Base-by-base conservation (phyloP, 352 stramenopile species). In the Globisporangium iwayamae region DNA sequence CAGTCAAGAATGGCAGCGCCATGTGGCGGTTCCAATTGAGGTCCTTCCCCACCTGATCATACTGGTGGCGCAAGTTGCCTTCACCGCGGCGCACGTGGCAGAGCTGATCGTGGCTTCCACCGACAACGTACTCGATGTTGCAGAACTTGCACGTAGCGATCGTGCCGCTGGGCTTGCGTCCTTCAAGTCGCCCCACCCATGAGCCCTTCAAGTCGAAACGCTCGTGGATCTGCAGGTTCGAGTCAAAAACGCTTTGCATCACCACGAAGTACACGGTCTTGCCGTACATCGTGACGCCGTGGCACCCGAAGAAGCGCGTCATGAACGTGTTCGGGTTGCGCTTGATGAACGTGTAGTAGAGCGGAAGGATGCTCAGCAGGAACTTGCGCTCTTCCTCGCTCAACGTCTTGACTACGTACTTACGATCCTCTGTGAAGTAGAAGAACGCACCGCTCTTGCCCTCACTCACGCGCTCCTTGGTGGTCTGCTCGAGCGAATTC, bases 1-100 rank as follows among this genome's bases (percentile, higher is more conserved):
- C 84, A 0, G 83, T 89, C 2, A 68, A 38, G 16, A 65, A 73
- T 4, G 82, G 82, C 28, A 93, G 57, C 4, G 83, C 81, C 81
- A 93, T 89, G 72, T 91, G 79, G 2, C 83, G 81, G 64, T 91
- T 90, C 84, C 84, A 93, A 68, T 93, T 93, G 28, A 93, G 71
- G 60, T 93, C 84, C 38, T 93, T 93, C 22, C 84, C 84, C 3
- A 91, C 82, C 71, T 91, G 82, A 55, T 93, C 84, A 43, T 91
- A 91, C 62, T 89, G 77, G 53, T 93, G 84, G 3, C 78, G 75
- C 53, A 90, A 51, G 48, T 90, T 90, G 20, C 83, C 81, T 66
- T 89, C 81, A 22, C 80, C 74, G 8, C 75, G 73, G 1, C 77
- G 75, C 22, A 89, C 80, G 63, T 85, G 69, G 41, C 84, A 93